These are phyloP conservation scores for Xylariaceae sp. DNA, from an alignment of 2,329 filamentous ascomycete species.

Conservation along the genomic window DNA sequence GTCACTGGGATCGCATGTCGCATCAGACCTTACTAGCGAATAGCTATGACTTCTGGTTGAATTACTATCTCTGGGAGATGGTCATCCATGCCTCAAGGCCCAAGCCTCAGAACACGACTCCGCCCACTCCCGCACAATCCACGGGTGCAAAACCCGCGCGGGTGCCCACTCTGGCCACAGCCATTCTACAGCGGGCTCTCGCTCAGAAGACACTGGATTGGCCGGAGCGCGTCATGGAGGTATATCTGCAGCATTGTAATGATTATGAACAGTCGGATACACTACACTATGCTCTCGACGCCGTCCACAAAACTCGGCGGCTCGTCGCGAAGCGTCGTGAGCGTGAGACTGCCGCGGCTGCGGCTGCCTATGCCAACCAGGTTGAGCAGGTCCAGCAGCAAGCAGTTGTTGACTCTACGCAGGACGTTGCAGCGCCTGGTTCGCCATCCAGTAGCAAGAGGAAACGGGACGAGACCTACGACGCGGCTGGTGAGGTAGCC, in stretches of 20 bases:
- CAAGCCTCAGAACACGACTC: slow-evolving; percentile 51
- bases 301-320: slow-evolving; percentile 65
- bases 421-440: slow-evolving; percentile 28
- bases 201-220: slow-evolving; percentile 62
- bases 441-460: slow-evolving; percentile 57
- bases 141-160: slow-evolving; percentile 46
- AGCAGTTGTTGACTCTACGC: slow-evolving; percentile 29
- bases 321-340: slow-evolving; percentile 60
- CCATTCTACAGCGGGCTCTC: slow-evolving; percentile 69
- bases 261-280: slow-evolving; percentile 79
- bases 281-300: slow-evolving; percentile 69
- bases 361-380: slow-evolving; percentile 46
- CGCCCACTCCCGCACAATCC: slow-evolving; percentile 39
- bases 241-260: slow-evolving; percentile 77
- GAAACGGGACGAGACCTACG: slow-evolving; percentile 62
- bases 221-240: slow-evolving; percentile 70
- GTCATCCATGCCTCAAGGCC: slow-evolving; percentile 52
- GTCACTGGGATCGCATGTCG: slow-evolving; percentile 69
- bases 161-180: slow-evolving; percentile 69
- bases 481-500: slow-evolving; percentile 47
- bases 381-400: slow-evolving; percentile 36
- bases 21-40: slow-evolving; percentile 62
- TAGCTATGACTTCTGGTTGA: slow-evolving; percentile 89
- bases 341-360: slow-evolving; percentile 59
- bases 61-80: slow-evolving; percentile 91